Evolutionary conservation across 345 rosid species (phyloP), one percentile per base, ranked within the genome.

Genomic region (Trapa incisa): DNA sequence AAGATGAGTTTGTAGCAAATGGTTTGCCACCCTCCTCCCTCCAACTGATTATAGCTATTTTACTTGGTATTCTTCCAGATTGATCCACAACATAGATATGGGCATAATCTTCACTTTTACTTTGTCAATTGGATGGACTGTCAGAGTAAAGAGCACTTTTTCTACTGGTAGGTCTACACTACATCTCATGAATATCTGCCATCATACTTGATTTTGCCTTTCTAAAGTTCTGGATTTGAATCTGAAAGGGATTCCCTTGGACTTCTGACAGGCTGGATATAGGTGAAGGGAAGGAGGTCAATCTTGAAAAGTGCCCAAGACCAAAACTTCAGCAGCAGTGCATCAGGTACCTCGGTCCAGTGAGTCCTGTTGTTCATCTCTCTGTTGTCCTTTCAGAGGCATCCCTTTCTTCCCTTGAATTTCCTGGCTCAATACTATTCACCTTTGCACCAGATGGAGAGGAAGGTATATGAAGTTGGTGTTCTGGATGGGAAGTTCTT

Each of bases 271-370:
- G 99, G 99, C 76, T 94, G 75, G 96, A 94, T 78, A 85, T 91
- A 35, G 99, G 97, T 5, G 99, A 94, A 77, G 99, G 99, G 33
- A 89, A 76, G 70, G 97, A 89, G 78, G 87, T 84, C 56, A 86
- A 80, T 78, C 82, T 88, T 48, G 96, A 87, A 37, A 85, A 82
- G 76, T 88, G 97, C 80, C 83, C 88, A 17, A 75, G 97, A 29
- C 72, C 68, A 29, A 89, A 85, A 75, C 97, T 94, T 75, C 93
- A 86, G 67, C 86, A 78, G 17, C 97, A 89, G 68, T 86, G 99
- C 83, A 94, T 94, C 75, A 94, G 84, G 79, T 94, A 94, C 79
- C 96, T 94, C 66, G 88, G 92, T 77, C 95, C 92, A 70, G 97
- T 90, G 65, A 79, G 91, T 63, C 37, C 12, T 7, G 15, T 22